Conservation (phyloP, 139 green algal species). For the Picochlorum sp. region DNA sequence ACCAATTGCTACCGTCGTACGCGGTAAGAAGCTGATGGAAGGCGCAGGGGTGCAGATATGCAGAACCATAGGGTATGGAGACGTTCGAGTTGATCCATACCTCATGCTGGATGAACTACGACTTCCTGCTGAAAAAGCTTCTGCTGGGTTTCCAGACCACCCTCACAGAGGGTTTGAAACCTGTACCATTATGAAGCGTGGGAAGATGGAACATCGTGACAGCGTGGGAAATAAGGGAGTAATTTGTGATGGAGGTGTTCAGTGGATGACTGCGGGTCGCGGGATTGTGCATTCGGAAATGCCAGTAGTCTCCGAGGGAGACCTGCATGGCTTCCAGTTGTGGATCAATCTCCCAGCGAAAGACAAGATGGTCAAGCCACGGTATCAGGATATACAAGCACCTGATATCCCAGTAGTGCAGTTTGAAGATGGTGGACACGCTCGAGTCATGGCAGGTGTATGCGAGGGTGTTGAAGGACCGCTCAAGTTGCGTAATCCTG, state of each 20-base stretch:
- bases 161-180: constrained; percentile 80
- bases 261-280: constrained; percentile 80
- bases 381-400: constrained; percentile 67
- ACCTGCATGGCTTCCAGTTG: constrained; percentile 82
- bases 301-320: constrained; percentile 46
- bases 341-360: constrained; percentile 82
- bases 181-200: constrained; percentile 79
- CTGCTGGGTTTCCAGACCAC: constrained; percentile 78
- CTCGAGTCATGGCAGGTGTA: constrained; percentile 75
- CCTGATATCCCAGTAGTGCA: constrained; percentile 57
- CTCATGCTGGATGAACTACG: constrained; percentile 59
- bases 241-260: constrained; percentile 75
- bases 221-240: constrained; percentile 70
- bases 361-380: constrained; percentile 82
- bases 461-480: constrained; percentile 21
- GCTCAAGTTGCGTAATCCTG: constrained; percentile 73
- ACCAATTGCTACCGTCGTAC: background rate
- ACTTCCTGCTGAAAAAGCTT: constrained; percentile 45
- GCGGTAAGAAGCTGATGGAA: constrained; percentile 42
- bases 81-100: constrained; percentile 62
- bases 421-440: constrained; percentile 19
- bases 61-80: constrained; percentile 62
- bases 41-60: constrained; percentile 71
- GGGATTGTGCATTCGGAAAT: constrained; percentile 86
- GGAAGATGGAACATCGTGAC: constrained; percentile 78